Evolutionary conservation across 2,329 filamentous ascomycete genomes (phyloP), one percentile per base, ranked within the genome.

Genomic region (Aureobasidium sp.): DNA sequence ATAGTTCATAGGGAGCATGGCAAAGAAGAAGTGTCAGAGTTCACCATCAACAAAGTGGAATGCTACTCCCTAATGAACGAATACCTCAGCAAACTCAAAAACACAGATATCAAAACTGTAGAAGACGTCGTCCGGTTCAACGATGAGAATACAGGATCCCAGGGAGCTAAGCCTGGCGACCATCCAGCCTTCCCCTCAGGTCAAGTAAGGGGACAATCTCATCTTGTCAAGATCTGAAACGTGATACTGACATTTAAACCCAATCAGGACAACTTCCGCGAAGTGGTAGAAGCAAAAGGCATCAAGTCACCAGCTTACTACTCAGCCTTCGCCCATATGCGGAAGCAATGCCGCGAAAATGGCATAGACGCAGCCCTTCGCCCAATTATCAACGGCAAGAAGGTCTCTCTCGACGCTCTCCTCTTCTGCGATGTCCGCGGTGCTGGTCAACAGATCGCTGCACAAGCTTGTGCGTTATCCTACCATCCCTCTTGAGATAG

Each of bases 361-460:
- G 70, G 70, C 14, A 71, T 72, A 41, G 70, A 72, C 37, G 69
- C 66, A 7, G 68, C 69, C 4, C 61, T 72, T 30, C 61, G 53
- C 14, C 47, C 48, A 27, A 27, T 27, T 3, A n/a, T 68, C 14
- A 75, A 73, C 29, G 74, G 70, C 3, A 66, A 63, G 8, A 63
- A 42, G 10, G 42, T 58, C 16, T 48, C 66, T 13, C 62, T 67
- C 3, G 68, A 71, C 51, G 69, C 70, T 14, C 63, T 72, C 6
- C 61, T 72, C 27, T 65, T 72, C 51, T 71, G 66, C 59, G 70
- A 71, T 54, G 63, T 67, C 9, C 69, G 68, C 25, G 68, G 67
- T 10, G 64, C 66, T 11, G 70, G 69, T 1, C 70, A 71, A 55
- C 70, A 71, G 53, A 66, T 71, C 57, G 69, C 70, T 16, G 70